Base-by-base conservation (phyloP, 2,329 filamentous ascomycete genomes). In the Pseudogymnoascus sp. region DNA sequence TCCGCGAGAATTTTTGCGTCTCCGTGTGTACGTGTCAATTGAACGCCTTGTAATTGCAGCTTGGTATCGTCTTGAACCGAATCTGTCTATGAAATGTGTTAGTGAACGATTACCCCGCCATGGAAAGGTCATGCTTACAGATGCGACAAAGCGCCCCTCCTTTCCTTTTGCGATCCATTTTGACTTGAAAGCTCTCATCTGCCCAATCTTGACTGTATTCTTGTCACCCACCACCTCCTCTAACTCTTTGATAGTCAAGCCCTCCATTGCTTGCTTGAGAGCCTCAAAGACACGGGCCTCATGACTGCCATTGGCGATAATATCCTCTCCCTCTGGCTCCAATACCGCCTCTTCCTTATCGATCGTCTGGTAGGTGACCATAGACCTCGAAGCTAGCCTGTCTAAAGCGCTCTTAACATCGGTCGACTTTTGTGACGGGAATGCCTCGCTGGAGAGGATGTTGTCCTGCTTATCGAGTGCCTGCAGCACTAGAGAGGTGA, bases 131-230 rank as follows among this genome's bases (percentile, higher is more conserved):
- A 28, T 16, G 73, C 79, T 70, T 69, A 83, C 83, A 69, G 79
- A 76, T 65, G 82, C 80, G 59, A 83, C 77, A 61, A 85, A 75
- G 72, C 80, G 81, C 66, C 82, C 82, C 24, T 82, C 81, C 69
- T 84, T 81, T 66, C 81, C 83, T 77, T 85, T 88, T 11, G 77
- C 74, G 66, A 89, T 88, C 87, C 86, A 89, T 73, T 87, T 88
- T 75, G 87, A 84, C 73, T 85, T 96, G 81, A 98, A 96, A 35
- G 93, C 93, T 79, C 95, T 96, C 70, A 92, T 92, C 75, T 95
- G 89, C n/a, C 95, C 95, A 65, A 97, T 81, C 78, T 91, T 93
- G 60, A 88, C 82, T 50, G 85, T 88, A 59, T 79, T 86, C 75
- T 90, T 90, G 75, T 89, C 86, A 63, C 89, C 89, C 67, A 93